Evolutionary conservation across 2,329 filamentous ascomycete genomes (phyloP).

Genomic region (Sporothrix variecibatus): DNA sequence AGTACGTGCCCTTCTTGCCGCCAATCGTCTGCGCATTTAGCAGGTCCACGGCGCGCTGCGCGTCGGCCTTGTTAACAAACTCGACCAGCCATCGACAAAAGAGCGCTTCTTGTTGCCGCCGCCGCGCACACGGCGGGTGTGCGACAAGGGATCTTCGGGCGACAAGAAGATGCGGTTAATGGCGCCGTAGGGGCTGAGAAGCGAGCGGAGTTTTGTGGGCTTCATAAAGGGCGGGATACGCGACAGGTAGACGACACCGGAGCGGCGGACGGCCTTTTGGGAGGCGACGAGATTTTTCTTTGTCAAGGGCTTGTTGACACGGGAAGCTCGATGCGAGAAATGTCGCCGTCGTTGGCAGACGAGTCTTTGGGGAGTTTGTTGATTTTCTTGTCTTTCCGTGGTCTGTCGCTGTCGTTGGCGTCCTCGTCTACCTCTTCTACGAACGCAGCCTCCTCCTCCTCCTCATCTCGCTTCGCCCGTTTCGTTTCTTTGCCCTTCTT

Average conservation of each 20-base stretch:
- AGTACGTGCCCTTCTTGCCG: slow-evolving; percentile 80
- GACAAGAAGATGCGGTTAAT: slow-evolving; percentile 79
- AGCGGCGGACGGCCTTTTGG: slow-evolving; percentile 67
- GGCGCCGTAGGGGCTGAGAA: slow-evolving; percentile 72
- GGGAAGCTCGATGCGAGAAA: slow-evolving; percentile 40
- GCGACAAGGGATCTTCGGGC: slow-evolving; percentile 69
- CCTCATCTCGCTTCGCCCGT: background rate
- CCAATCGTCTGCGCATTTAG: slow-evolving; percentile 78
- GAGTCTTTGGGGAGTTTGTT: background rate
- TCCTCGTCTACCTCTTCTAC: background rate
- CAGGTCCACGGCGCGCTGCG: slow-evolving; percentile 73
- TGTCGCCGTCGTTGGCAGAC: background rate
- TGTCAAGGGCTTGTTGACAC: slow-evolving; percentile 55
- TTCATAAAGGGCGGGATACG: slow-evolving; percentile 89
- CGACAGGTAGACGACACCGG: slow-evolving; percentile 81
- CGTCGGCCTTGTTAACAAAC: slow-evolving; percentile 73
- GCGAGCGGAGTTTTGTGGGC: slow-evolving; percentile 71
- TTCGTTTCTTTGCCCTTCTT: background rate
- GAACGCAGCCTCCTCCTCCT: background rate
- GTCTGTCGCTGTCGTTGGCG: slow-evolving; percentile 21
- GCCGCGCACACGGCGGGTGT: slow-evolving; percentile 65
- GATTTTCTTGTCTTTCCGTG: slow-evolving; percentile 16
- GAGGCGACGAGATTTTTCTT: slow-evolving; percentile 69
- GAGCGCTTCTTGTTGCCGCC: slow-evolving; percentile 82
- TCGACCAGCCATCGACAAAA: slow-evolving; percentile 87